Percentiles rank a stretch among this genome's conserved stretches.
phyloP scores from a whole-genome alignment of 345 rosid species.

The Aquilaria sinensis region DNA sequence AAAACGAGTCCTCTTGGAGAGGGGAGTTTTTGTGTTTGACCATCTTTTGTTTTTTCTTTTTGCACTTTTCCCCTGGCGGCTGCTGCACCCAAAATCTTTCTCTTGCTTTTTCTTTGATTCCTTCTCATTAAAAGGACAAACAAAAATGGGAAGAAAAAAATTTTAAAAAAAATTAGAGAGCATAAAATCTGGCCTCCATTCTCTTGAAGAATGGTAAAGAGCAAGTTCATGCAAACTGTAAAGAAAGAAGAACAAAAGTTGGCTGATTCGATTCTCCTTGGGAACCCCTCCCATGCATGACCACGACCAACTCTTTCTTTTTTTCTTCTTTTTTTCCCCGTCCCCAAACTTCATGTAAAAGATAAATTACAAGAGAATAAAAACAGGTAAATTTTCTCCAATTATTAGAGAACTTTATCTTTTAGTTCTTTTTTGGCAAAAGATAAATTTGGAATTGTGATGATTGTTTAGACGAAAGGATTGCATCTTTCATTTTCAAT shows the following conservation, averaged over 20 bases:
- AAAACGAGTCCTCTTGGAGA: slow-evolving; percentile 24
- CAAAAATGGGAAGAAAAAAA: not conserved
- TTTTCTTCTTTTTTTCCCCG: not conserved
- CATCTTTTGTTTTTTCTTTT: slow-evolving; percentile 31
- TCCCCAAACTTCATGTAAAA: not conserved
- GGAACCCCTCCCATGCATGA: slow-evolving; percentile 50
- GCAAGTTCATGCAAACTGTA: slow-evolving; percentile 33
- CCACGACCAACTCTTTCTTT: slow-evolving; percentile 26
- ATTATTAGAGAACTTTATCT: no score
- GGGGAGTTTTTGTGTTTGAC: slow-evolving; percentile 38
- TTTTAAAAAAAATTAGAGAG: not conserved
- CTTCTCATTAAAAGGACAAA: not conserved
- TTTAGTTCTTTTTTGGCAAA: no score
- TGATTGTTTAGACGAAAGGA: no score
- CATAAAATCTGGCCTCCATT: slow-evolving; percentile 37
- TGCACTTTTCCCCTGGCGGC: slow-evolving; percentile 19
- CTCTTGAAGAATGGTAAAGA: slow-evolving; percentile 51
- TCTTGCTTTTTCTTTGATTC: slow-evolving; percentile 2
- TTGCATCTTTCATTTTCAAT: no score
- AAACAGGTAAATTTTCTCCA: no score
- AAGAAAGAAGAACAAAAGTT: slow-evolving; percentile 27
- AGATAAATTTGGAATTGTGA: no score
- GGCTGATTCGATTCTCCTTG: slow-evolving; percentile 46
- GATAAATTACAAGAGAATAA: no score
- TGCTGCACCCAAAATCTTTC: slow-evolving; percentile 12